Conservation (phyloP, 495 filamentous ascomycete species). For the Podospora pseudopauciseta region DNA sequence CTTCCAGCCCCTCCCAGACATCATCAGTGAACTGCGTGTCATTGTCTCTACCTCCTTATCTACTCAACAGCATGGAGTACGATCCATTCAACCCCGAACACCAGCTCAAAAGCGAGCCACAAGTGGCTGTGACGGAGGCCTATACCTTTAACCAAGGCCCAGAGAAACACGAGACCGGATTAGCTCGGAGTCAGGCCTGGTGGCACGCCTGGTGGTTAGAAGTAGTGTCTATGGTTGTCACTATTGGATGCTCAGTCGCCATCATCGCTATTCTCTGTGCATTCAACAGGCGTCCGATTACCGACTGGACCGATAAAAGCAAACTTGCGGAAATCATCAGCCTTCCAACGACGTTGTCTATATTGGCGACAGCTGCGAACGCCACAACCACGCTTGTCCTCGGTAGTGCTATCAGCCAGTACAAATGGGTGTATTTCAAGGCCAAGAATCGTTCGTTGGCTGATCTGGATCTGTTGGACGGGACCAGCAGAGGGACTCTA, state of each 20-base stretch:
- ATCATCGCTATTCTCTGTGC: not conserved
- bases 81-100: not conserved
- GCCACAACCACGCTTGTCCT: not conserved
- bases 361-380: not conserved
- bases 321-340: not conserved
- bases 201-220: constrained; percentile 2
- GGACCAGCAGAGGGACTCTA: not conserved
- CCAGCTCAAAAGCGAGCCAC: not conserved
- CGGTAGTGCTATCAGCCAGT: not conserved
- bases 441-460: not conserved
- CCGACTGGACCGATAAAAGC: not conserved
- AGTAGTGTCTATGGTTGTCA: not conserved
- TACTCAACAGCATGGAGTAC: not conserved
- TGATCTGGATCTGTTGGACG: constrained; percentile 1
- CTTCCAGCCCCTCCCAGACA: not conserved
- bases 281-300: not conserved
- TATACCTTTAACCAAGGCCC: not conserved
- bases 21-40: not conserved
- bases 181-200: not conserved
- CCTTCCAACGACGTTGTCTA: not conserved
- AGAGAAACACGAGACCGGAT: not conserved
- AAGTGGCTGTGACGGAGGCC: not conserved
- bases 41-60: not conserved
- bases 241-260: not conserved
- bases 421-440: constrained; percentile 10